A percentile compares a stretch with the other conserved stretches of the same genome.
Evolutionary conservation across 352 stramenopile species (phyloP).

Genomic region (Labyrinthula sp.): DNA sequence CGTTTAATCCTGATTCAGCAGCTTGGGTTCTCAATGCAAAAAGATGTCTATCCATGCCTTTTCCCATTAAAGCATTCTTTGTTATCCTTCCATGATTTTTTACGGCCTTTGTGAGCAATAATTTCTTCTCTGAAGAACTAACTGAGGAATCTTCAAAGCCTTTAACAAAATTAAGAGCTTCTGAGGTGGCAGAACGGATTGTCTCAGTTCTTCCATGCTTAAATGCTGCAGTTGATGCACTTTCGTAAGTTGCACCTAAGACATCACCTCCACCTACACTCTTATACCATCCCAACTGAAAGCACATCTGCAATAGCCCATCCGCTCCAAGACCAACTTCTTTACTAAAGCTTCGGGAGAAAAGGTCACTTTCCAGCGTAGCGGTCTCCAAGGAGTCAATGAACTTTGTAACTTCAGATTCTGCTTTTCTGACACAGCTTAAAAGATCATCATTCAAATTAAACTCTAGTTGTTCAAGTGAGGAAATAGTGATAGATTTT

Average conservation of each 20-base stretch:
- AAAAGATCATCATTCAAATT: no score
- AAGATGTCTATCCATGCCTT: conserved; percentile 60
- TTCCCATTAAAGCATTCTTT: conserved; percentile 64
- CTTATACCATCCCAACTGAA: conserved; percentile 61
- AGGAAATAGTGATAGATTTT: no score
- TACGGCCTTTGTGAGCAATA: conserved; percentile 45
- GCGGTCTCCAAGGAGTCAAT: conserved; percentile 60
- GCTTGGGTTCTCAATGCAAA: conserved; percentile 43
- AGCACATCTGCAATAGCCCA: conserved; percentile 67
- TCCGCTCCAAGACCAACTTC: conserved; percentile 52
- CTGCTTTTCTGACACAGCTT: no score
- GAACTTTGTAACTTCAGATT: no score
- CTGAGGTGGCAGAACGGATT: conserved; percentile 59
- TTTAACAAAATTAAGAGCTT: conserved; percentile 49
- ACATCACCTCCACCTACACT: conserved; percentile 51
- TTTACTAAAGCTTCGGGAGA: conserved; percentile 37
- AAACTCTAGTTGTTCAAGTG: no score
- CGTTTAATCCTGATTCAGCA: no score
- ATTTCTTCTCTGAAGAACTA: conserved; percentile 43
- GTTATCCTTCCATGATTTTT: conserved; percentile 62
- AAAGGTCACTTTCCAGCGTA: conserved; percentile 34
- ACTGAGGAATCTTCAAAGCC: conserved; percentile 44
- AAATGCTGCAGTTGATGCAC: conserved; percentile 59
- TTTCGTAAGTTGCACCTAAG: conserved; percentile 66
- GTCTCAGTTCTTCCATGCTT: conserved; percentile 67